Evolutionary conservation across 257 asterid species (phyloP), one percentile per base, ranked within the genome.

Genomic region (Solanum lignicaule): DNA sequence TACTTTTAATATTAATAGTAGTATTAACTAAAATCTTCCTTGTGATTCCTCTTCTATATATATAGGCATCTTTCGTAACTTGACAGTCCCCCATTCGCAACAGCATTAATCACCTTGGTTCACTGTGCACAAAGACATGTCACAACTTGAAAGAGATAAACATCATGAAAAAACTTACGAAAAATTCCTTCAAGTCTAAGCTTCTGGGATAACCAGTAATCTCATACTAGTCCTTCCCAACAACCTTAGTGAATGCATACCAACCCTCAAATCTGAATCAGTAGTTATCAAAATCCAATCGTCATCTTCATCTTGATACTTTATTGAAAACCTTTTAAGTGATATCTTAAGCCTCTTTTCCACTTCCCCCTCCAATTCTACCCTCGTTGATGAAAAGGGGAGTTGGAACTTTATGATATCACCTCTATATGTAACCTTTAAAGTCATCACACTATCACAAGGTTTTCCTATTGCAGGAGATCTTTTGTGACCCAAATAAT

Each of bases 371-470:
- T 85, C 84, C 84, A 90, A 48, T 27, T 87, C 69, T 29, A 41
- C 27, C 69, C 71, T 85, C 36, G 52, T 27, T 48, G 43, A 43
- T 71, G 76, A 79, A 69, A 46, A 83, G 48, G 90, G 39, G 32
- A 88, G 87, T 32, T 52, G 27, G 13, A 89, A 87, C 85, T 78
- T 89, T 9, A 89, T 85, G 9, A 86, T 89, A 65, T 85, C 85
- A 2, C 15, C 87, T 33, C 87, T 25, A 58, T 87, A 82, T 23
- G 52, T 46, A 46, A 46, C 55, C 55, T 46, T 46, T 46, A 46
- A 46, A 46, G 20, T 35, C 83, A 89, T 83, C 31, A 35, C 14
- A 48, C 55, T 41, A 78, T 71, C 39, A 78, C 60, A 39, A 38
- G 58, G 21, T 6, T 20, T 25, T 74, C 48, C 46, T 15, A 8